A percentile compares a stretch with the other conserved stretches of the same genome.
phyloP scores from a whole-genome alignment of 1,284 basidiomycete species.

The Entoloma clypeatum region DNA sequence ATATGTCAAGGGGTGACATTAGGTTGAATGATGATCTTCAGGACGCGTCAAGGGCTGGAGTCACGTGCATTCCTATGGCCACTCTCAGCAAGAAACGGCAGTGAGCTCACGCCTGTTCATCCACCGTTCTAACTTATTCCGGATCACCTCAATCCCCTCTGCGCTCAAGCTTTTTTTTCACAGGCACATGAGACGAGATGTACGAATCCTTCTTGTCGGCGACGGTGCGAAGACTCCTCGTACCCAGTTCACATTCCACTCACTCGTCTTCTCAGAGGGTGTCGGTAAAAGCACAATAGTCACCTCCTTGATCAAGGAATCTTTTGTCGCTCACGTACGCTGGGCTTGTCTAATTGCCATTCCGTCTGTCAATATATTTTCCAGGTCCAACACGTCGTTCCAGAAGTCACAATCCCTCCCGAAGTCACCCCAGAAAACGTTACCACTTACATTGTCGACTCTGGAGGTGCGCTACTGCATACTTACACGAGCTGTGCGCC shows the following conservation, averaged over 20 bases:
- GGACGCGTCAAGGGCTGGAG: too few species aligned
- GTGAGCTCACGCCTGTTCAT: too few species aligned
- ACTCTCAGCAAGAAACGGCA: too few species aligned
- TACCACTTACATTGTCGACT: constrained; percentile 94
- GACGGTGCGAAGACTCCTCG: constrained; percentile 56
- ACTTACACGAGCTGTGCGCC: background rate
- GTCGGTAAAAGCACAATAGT: constrained; percentile 95
- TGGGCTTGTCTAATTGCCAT: constrained; percentile 11
- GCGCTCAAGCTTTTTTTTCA: constrained; percentile 8
- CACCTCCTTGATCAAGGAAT: constrained; percentile 93
- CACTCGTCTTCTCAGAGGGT: constrained; percentile 56
- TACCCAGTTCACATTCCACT: constrained; percentile 12
- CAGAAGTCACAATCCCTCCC: constrained; percentile 94
- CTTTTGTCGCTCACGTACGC: constrained; percentile 83
- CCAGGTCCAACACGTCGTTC: constrained; percentile 87
- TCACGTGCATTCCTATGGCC: too few species aligned
- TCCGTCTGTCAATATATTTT: constrained; percentile 9
- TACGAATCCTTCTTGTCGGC: constrained; percentile 90
- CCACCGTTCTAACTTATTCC: too few species aligned
- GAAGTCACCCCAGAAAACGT: constrained; percentile 95
- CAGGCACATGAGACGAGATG: constrained; percentile 75
- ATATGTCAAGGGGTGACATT: too few species aligned
- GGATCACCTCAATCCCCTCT: constrained; percentile 8
- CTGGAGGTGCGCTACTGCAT: constrained; percentile 65
- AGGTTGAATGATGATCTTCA: too few species aligned